Evolutionary conservation across 2,329 filamentous ascomycete genomes (phyloP).

Genomic region (Paecilomyces fulvus): DNA sequence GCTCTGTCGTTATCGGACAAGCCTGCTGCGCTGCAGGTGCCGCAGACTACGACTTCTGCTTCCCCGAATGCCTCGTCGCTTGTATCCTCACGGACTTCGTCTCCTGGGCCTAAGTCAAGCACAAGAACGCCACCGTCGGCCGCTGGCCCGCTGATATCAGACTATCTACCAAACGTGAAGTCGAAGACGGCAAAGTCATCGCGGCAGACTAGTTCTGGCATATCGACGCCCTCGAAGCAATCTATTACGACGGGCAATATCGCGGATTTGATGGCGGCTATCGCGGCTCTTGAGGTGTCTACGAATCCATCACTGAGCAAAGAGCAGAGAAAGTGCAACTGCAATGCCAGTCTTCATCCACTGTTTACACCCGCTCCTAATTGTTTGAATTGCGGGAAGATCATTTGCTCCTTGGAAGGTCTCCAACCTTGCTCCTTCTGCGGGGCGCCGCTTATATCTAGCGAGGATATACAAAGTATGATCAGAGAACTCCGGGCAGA

Average conservation of each 20-base stretch:
- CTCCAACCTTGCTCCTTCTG: conserved; percentile 93
- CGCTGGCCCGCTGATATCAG: conserved; percentile 72
- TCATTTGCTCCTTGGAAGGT: conserved; percentile 90
- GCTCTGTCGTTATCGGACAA: conserved; percentile 44
- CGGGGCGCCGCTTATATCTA: conserved; percentile 60
- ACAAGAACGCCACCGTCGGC: conserved; percentile 55
- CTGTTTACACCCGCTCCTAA: conserved; percentile 88
- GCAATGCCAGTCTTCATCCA: conserved; percentile 79
- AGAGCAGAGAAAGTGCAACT: conserved; percentile 67
- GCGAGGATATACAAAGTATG: conserved; percentile 73
- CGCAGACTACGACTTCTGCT: conserved; percentile 23
- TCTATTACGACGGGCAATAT: conserved; percentile 41
- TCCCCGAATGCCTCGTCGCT: conserved; percentile 34
- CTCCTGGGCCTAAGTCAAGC: conserved; percentile 23
- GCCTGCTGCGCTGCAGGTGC: conserved; percentile 40
- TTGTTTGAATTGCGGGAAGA: conserved; percentile 85
- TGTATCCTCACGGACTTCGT: conserved; percentile 38
- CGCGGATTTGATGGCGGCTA: conserved; percentile 61
- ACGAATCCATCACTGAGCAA: conserved; percentile 69
- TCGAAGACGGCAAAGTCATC: conserved; percentile 57
- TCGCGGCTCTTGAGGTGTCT: conserved; percentile 79
- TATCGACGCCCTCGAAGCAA: conserved; percentile 58
- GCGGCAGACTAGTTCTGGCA: conserved; percentile 68
- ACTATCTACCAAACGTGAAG: conserved; percentile 53
- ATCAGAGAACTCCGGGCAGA: conserved; percentile 76